Evolutionary conservation across 371 early-diverging fungal species (phyloP).

Genomic region (Blakeslea trispora): DNA sequence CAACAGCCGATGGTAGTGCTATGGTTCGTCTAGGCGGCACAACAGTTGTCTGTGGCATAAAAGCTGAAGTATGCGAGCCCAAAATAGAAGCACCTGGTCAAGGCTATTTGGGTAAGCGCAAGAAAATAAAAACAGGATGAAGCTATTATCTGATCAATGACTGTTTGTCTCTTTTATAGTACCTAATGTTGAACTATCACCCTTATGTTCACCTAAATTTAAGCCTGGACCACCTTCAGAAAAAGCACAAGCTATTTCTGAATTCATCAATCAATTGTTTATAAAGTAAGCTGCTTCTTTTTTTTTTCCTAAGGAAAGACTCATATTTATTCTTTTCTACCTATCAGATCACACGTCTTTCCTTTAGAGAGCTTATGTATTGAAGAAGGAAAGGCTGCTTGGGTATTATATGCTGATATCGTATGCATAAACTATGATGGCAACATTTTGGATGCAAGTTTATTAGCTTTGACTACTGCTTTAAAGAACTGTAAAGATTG

Average conservation of each 20-base stretch:
- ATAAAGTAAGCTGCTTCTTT: constrained; percentile 43
- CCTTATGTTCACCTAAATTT: constrained; percentile 84
- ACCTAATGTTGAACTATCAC: constrained; percentile 89
- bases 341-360: constrained; percentile 57
- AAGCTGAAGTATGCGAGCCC: constrained; percentile 93
- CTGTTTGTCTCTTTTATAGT: constrained; percentile 42
- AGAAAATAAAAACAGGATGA: no score
- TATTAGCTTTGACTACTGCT: constrained; percentile 77
- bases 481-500: constrained; percentile 69
- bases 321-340: no score
- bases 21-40: constrained; percentile 90
- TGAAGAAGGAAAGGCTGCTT: constrained; percentile 80
- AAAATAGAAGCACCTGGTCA: constrained; percentile 62
- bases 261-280: constrained; percentile 72
- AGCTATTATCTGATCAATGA: no score
- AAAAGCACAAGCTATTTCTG: constrained; percentile 82
- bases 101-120: constrained; percentile 82
- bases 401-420: constrained; percentile 90
- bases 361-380: constrained; percentile 80
- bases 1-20: constrained; percentile 85
- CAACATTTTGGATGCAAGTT: constrained; percentile 85
- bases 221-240: constrained; percentile 89
- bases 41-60: constrained; percentile 90
- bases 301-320: background rate
- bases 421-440: constrained; percentile 92